phyloP scores from a whole-genome alignment of 176 grass and related monocot genomes.

The Aechmea fasciata region DNA sequence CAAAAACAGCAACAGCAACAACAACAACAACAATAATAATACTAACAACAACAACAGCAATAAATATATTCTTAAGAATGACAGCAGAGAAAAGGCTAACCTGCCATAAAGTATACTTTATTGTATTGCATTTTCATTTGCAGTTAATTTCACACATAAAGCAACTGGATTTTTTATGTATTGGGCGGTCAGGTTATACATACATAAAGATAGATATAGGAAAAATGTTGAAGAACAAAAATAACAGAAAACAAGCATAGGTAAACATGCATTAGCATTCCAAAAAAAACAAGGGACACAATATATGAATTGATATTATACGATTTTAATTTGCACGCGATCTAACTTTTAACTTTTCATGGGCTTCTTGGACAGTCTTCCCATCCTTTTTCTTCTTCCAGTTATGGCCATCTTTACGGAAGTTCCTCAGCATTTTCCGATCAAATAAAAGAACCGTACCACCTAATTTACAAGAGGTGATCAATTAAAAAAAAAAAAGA shows the following conservation, averaged over 20 bases:
- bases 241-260: not conserved
- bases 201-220: too few relatives aligned
- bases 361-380: conserved; percentile 95
- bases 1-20: too few relatives aligned
- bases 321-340: conserved; percentile 15
- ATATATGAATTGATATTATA: conserved; percentile 5
- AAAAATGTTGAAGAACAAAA: not conserved
- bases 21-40: too few relatives aligned
- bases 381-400: conserved; percentile 99
- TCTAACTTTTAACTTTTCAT: conserved; percentile 90
- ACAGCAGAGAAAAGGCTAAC: too few relatives aligned
- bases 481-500: conserved; percentile 15
- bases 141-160: too few relatives aligned
- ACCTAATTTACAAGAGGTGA: conserved; percentile 21
- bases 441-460: conserved; percentile 81
- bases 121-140: too few relatives aligned
- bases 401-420: conserved; percentile 87
- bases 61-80: too few relatives aligned
- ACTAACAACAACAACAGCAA: too few relatives aligned
- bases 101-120: too few relatives aligned
- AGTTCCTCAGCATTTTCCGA: conserved; percentile 86
- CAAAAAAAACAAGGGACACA: not conserved
- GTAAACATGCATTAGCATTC: not conserved
- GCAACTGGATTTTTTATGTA: too few relatives aligned
- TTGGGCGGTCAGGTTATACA: too few relatives aligned